Evolutionary conservation across 257 asterid species (phyloP).

Genomic region (Przewalskia tangutica): DNA sequence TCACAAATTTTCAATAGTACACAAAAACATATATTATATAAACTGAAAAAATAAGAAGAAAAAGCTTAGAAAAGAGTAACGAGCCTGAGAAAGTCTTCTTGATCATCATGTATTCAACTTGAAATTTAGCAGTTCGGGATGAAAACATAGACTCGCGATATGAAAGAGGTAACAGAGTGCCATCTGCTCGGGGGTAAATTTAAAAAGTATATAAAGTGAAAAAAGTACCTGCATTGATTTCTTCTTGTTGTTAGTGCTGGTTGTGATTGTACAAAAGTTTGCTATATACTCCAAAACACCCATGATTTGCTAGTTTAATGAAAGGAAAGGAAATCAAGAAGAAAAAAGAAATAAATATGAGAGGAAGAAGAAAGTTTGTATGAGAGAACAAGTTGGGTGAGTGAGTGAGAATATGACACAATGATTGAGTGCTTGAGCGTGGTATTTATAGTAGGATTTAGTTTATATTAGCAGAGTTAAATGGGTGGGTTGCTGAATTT

Average conservation of each 20-base stretch:
- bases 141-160: too few relatives aligned
- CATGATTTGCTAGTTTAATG: conserved; percentile 28
- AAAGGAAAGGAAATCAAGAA: conserved; percentile 6
- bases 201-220: background rate
- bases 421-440: background rate
- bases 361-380: background rate
- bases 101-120: background rate
- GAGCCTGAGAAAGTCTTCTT: background rate
- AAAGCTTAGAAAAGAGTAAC: background rate
- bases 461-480: background rate
- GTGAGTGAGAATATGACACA: background rate
- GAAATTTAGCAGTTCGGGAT: background rate
- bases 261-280: conserved; percentile 57
- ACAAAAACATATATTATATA: background rate
- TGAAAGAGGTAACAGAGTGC: too few relatives aligned
- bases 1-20: background rate
- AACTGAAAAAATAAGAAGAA: background rate
- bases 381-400: background rate
- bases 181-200: background rate
- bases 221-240: conserved; percentile 66
- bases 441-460: background rate
- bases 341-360: background rate
- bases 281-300: conserved; percentile 79
- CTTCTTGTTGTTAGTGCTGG: conserved; percentile 48
- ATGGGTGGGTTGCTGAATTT: too few relatives aligned